These are phyloP conservation scores for Alternaria rosae DNA, from an alignment of 2,329 filamentous ascomycete genomes.

Conservation along the genomic window DNA sequence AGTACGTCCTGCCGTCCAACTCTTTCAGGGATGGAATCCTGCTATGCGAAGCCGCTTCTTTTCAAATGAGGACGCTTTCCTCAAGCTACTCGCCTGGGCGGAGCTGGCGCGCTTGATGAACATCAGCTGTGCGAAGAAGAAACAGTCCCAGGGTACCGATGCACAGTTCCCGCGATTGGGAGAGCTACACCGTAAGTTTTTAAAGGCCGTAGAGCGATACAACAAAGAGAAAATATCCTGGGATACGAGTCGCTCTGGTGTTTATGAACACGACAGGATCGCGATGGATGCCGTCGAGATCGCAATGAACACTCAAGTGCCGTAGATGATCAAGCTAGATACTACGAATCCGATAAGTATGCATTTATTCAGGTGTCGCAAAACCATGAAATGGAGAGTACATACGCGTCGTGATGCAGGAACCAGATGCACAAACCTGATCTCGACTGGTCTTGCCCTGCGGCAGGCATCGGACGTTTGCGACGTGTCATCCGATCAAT, in stretches of 20 bases:
- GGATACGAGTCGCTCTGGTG: background rate
- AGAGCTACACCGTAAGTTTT: slow-evolving; percentile 15
- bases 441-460: background rate
- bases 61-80: slow-evolving; percentile 10
- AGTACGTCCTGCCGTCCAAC: slow-evolving; percentile 4
- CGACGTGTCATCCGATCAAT: background rate
- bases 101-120: slow-evolving; percentile 24
- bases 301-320: slow-evolving; percentile 2
- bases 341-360: background rate
- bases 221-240: slow-evolving; percentile 17
- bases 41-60: slow-evolving; percentile 8
- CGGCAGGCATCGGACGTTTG: background rate
- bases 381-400: too few species aligned
- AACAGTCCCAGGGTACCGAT: background rate
- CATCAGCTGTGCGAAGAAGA: background rate
- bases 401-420: background rate
- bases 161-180: slow-evolving; percentile 3
- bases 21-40: slow-evolving; percentile 18
- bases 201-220: slow-evolving; percentile 10
- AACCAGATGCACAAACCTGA: background rate
- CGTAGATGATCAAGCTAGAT: background rate
- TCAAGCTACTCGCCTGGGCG: slow-evolving; percentile 20
- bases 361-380: too few species aligned
- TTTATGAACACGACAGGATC: slow-evolving; percentile 13
- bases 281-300: slow-evolving; percentile 13